Evolutionary conservation across 2,329 filamentous ascomycete species (phyloP), one percentile per base, ranked within the genome.

Genomic region (Fusarium paranaense): DNA sequence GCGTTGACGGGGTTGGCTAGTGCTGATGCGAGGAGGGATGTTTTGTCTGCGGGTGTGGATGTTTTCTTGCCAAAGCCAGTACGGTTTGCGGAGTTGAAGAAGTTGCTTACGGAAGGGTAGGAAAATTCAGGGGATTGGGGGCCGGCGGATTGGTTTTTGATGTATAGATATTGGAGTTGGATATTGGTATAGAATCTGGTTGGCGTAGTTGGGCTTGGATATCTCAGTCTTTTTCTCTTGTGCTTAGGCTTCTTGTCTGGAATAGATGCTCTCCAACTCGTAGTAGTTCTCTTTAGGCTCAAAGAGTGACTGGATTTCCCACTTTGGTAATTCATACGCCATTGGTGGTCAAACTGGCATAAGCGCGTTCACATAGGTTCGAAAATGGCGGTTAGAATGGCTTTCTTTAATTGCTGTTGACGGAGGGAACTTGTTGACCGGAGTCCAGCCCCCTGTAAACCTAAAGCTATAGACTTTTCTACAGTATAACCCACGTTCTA

Each of bases 1-100:
- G 88, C 88, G 0, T 76, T 90, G 27, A 89, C 88, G 1, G 88
- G 87, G 0, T 79, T 89, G 25, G 88, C 87, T 2, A 87, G 85
- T 59, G 82, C 83, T 1, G 85, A 85, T 61, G 86, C 86, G 1
- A 82, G 86, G 59, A 82, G 85, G 40, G 86, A 89, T 68, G 87
- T 88, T 0, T 85, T 86, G 45, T 83, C 82, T 6, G 84, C 82
- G 22, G 87, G 87, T 0, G 83, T 89, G 22, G 86, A 89, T 73
- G 64, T 87, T 1, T 88, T 87, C 66, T 68, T 89, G 61, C 86
- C 87, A 18, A 89, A 89, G 77, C 87, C 87, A 1, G 85, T 89
- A 9, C 77, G 83, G 8, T 80, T 86, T 56, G 81, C 81, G 0
- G 82, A 86, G 64, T 69, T 87, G 35, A 83, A 85, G 69, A 82